A percentile compares a stretch with the other conserved stretches of the same genome.
Conservation (phyloP, 1,139 yeast genomes). For the Geotrichum phurueaensis region DNA sequence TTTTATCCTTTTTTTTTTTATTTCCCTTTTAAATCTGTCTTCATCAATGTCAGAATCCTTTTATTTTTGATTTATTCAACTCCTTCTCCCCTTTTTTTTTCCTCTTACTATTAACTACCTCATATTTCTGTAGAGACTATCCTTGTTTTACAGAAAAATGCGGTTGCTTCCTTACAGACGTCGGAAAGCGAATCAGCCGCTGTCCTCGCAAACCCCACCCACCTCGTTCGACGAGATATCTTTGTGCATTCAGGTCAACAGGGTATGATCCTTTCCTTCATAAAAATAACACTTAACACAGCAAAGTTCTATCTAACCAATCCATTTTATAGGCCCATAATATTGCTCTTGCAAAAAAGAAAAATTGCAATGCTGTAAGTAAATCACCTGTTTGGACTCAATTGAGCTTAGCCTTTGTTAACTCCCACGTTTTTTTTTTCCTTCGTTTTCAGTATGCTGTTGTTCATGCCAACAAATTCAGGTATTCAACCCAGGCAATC, state of each 20-base stretch:
- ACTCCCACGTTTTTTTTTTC: not conserved
- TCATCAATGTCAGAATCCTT: not conserved
- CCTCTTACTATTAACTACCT: not conserved
- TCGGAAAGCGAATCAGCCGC: not conserved
- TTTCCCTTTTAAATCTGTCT: not conserved
- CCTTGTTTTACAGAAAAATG: not conserved
- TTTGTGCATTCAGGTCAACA: not conserved
- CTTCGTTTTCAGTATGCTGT: constrained; percentile 30
- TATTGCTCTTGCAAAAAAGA: constrained; percentile 5
- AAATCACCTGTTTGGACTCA: not conserved
- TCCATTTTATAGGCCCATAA: constrained; percentile 10
- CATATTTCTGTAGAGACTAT: not conserved
- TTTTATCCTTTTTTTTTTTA: not conserved
- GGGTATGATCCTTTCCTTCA: not conserved
- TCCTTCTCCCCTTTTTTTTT: not conserved
- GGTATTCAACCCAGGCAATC: constrained; percentile 8
- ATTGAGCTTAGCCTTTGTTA: not conserved
- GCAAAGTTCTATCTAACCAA: not conserved
- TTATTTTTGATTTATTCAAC: not conserved
- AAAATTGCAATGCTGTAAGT: constrained; percentile 14
- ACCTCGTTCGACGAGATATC: not conserved
- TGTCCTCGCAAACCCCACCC: not conserved
- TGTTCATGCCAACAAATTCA: constrained; percentile 12
- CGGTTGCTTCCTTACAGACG: not conserved
- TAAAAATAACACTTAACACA: not conserved